Evolutionary conservation across 2,329 filamentous ascomycete species (phyloP).

Genomic region (Hymenotorrendiella dingleyae): DNA sequence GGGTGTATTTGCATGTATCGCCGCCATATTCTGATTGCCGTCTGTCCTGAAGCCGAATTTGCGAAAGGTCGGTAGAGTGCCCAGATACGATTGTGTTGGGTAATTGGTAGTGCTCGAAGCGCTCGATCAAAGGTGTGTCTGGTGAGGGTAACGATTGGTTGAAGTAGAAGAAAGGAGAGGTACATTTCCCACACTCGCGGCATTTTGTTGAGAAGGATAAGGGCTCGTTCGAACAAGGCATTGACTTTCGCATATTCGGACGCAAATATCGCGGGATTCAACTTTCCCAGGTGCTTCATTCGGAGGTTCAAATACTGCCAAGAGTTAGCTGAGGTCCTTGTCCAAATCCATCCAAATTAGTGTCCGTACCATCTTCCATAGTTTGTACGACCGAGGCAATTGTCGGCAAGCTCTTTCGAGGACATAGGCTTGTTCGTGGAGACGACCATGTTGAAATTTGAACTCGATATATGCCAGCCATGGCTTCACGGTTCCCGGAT

Average conservation of each 20-base stretch:
- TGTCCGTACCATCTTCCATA: slow-evolving; percentile 80
- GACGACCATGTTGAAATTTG: slow-evolving; percentile 79
- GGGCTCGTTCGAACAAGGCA: slow-evolving; percentile 82
- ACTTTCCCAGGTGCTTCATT: slow-evolving; percentile 70
- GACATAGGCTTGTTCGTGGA: slow-evolving; percentile 78
- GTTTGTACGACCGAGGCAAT: slow-evolving; percentile 90
- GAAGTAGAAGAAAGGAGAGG: slow-evolving; percentile 79
- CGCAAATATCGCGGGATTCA: slow-evolving; percentile 75
- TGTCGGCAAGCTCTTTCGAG: slow-evolving; percentile 89
- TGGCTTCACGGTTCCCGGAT: slow-evolving; percentile 79
- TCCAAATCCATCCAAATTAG: background rate
- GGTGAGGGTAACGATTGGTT: slow-evolving; percentile 85
- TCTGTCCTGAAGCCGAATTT: slow-evolving; percentile 82
- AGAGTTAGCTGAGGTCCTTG: slow-evolving; percentile 17
- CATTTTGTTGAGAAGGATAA: slow-evolving; percentile 98
- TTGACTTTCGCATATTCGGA: slow-evolving; percentile 91
- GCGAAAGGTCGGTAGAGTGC: slow-evolving; percentile 85
- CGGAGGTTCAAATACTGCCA: slow-evolving; percentile 77
- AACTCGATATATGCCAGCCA: slow-evolving; percentile 93
- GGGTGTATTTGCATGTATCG: slow-evolving; percentile 97
- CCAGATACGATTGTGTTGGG: slow-evolving; percentile 96
- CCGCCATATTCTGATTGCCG: slow-evolving; percentile 88
- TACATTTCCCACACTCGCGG: slow-evolving; percentile 98
- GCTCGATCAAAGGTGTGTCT: slow-evolving; percentile 88
- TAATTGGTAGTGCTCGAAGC: slow-evolving; percentile 82